Conservation (phyloP, 2,329 filamentous ascomycete genomes). For the Sporothrix inflata region DNA sequence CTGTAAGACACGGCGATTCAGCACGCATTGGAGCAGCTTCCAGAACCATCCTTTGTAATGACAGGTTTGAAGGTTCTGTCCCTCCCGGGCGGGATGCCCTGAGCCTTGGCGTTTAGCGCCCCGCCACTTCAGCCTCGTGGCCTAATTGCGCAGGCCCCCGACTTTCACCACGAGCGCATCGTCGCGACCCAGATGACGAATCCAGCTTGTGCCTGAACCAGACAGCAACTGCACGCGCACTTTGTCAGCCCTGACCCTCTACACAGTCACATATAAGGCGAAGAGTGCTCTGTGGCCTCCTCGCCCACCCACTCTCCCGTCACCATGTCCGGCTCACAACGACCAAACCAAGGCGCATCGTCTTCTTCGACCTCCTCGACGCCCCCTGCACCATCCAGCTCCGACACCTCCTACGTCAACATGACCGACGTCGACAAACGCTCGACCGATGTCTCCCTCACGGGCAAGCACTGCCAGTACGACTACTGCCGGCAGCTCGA, state of each 20-base stretch:
- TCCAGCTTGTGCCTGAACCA: slow-evolving; percentile 21
- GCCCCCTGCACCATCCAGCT: slow-evolving; percentile 46
- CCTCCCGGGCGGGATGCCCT: background rate
- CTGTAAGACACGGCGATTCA: background rate
- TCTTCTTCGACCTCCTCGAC: slow-evolving; percentile 7
- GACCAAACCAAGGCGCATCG: background rate
- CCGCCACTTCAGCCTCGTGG: slow-evolving; percentile 24
- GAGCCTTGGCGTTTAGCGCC: slow-evolving; percentile 18
- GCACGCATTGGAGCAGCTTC: background rate
- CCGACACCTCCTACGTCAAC: slow-evolving; percentile 63
- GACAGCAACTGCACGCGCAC: background rate
- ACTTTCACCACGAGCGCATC: background rate
- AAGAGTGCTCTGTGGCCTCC: background rate
- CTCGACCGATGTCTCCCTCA: slow-evolving; percentile 70
- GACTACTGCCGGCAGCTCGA: slow-evolving; percentile 92
- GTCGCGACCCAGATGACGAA: slow-evolving; percentile 24
- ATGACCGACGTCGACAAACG: slow-evolving; percentile 64
- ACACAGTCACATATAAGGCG: background rate
- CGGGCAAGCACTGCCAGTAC: slow-evolving; percentile 90
- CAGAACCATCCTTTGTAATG: slow-evolving; percentile 24
- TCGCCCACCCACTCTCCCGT: background rate
- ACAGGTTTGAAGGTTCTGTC: too few species aligned
- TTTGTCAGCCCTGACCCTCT: too few species aligned
- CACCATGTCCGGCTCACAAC: slow-evolving; percentile 54
- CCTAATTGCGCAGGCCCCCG: background rate